Evolutionary conservation across 352 stramenopile species (phyloP).

Genomic region (Phytophthora cajani): DNA sequence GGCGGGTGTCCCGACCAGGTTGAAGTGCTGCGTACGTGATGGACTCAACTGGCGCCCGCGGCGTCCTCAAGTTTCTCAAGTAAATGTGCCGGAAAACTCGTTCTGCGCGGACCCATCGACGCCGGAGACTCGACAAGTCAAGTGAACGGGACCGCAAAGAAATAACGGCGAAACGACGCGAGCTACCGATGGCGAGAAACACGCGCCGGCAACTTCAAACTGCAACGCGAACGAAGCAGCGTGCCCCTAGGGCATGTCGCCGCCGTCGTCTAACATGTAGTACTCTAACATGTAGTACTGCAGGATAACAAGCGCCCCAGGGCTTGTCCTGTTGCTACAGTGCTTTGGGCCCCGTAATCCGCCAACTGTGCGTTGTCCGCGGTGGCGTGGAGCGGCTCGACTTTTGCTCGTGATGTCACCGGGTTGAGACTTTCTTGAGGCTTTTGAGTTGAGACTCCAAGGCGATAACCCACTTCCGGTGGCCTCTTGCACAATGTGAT

Average conservation of each 20-base stretch:
- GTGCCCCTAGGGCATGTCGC: not conserved
- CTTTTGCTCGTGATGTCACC: not conserved
- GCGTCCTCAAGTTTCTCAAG: not conserved
- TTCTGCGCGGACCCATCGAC: slow-evolving; percentile 17
- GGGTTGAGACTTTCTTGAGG: not conserved
- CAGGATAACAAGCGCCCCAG: too few relatives aligned
- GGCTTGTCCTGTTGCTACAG: not conserved
- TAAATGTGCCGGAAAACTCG: not conserved
- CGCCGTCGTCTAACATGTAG: too few relatives aligned
- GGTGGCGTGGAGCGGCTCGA: slow-evolving; percentile 5
- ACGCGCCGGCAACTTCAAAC: slow-evolving; percentile 22
- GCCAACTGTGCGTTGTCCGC: not conserved
- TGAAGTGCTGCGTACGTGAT: not conserved
- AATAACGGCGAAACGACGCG: slow-evolving; percentile 9
- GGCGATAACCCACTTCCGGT: not conserved
- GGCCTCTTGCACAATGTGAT: not conserved
- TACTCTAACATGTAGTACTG: too few relatives aligned
- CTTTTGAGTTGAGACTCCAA: not conserved
- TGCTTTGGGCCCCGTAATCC: slow-evolving; percentile 10
- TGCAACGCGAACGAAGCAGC: slow-evolving; percentile 12
- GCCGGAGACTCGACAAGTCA: slow-evolving; percentile 18
- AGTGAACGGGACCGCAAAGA: slow-evolving; percentile 8
- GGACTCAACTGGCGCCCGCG: not conserved
- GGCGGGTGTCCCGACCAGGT: too few relatives aligned
- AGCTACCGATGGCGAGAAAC: slow-evolving; percentile 21